Evolutionary conservation across 345 rosid genomes (phyloP).

Genomic region (Stellera chamaejasme): DNA sequence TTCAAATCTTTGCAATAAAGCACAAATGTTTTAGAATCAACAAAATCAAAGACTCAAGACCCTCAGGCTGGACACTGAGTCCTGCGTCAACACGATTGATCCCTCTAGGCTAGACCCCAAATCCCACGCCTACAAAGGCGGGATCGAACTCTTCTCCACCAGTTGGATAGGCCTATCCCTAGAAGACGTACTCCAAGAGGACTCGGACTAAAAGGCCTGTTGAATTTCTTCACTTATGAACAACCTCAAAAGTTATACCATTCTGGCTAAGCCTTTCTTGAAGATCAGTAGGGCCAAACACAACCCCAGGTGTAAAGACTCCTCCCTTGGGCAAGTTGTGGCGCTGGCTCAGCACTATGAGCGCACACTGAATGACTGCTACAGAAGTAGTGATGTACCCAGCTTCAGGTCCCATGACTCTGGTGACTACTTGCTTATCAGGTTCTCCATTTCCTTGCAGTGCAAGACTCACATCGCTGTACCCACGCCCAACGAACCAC

Average conservation of each 20-base stretch:
- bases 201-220: too few relatives aligned
- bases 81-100: too few relatives aligned
- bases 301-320: conserved; percentile 65
- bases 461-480: conserved; percentile 34
- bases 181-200: too few relatives aligned
- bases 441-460: conserved; percentile 39
- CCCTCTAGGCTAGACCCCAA: too few relatives aligned
- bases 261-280: conserved; percentile 57
- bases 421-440: conserved; percentile 58
- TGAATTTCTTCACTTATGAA: conserved; percentile 35
- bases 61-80: too few relatives aligned
- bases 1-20: too few relatives aligned
- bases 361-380: conserved; percentile 57
- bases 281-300: conserved; percentile 73
- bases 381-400: conserved; percentile 84
- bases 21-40: too few relatives aligned
- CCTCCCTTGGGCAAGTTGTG: conserved; percentile 65
- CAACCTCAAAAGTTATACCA: conserved; percentile 69
- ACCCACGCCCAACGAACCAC: conserved; percentile 86
- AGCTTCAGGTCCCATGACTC: conserved; percentile 78
- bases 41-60: too few relatives aligned
- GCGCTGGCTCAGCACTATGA: conserved; percentile 47
- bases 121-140: too few relatives aligned
- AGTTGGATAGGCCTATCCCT: too few relatives aligned
- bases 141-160: too few relatives aligned